phyloP scores from a whole-genome alignment of 2,329 filamentous ascomycete species.

The Colletotrichum sp. region DNA sequence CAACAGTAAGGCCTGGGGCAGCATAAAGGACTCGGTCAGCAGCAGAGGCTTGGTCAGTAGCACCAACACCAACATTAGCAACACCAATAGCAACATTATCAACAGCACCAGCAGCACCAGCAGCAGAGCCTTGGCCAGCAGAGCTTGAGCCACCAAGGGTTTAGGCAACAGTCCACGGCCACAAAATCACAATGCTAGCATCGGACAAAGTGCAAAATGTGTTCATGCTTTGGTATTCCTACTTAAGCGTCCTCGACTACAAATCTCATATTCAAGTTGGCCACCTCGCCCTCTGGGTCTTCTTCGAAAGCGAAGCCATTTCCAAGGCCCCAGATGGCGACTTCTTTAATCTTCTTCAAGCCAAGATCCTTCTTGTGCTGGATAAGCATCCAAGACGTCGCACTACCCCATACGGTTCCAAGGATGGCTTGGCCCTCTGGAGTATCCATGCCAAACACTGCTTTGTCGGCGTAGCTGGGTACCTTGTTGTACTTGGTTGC shows the following conservation, averaged over 20 bases:
- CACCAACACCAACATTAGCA: constrained; percentile 31
- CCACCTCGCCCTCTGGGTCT: neutral
- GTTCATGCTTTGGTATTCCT: neutral
- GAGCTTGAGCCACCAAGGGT: constrained; percentile 31
- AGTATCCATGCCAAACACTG: neutral
- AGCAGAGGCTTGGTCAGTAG: neutral
- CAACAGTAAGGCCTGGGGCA: neutral
- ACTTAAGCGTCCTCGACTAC: neutral
- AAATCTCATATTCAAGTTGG: neutral
- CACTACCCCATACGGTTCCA: neutral
- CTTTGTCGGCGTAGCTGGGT: neutral
- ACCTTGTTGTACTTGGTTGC: neutral
- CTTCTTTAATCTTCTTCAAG: neutral
- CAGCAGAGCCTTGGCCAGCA: constrained; percentile 29
- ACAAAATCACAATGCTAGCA: too few relatives aligned
- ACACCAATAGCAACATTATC: constrained; percentile 27
- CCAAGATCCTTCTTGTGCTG: neutral
- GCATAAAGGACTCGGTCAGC: neutral
- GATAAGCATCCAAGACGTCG: neutral
- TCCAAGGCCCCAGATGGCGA: neutral
- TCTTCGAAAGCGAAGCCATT: neutral
- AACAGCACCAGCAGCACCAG: constrained; percentile 22
- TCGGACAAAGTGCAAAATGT: too few relatives aligned
- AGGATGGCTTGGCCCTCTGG: neutral
- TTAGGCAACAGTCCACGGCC: constrained; percentile 23